Evolutionary conservation across 169 alveolate species (phyloP).

Genomic region (Plasmodium ovale): DNA sequence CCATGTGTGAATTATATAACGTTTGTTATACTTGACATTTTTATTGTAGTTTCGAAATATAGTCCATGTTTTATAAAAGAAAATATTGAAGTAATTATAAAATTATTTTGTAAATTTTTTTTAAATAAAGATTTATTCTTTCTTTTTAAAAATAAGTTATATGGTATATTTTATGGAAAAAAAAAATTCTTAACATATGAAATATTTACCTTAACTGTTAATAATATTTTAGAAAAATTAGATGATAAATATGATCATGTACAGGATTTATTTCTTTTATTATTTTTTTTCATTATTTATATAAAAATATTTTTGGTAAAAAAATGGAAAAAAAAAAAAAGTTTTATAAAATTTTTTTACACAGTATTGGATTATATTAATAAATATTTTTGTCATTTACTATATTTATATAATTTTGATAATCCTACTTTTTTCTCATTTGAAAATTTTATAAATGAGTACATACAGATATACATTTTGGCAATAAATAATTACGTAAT

Average conservation of each 20-base stretch:
- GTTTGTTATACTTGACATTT: not conserved
- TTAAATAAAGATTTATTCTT: slow-evolving; percentile 12
- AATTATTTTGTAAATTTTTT: not conserved
- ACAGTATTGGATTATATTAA: not conserved
- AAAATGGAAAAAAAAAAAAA: not conserved
- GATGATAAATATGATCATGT: slow-evolving; percentile 3
- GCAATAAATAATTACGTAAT: not conserved
- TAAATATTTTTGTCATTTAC: not conserved
- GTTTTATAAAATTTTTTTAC: not conserved
- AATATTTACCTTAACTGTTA: not conserved
- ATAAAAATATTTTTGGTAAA: slow-evolving; percentile 1
- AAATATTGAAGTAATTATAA: not conserved
- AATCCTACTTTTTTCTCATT: not conserved
- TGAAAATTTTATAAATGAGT: not conserved
- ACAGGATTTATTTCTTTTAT: slow-evolving; percentile 3
- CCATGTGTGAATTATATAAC: slow-evolving; percentile 22
- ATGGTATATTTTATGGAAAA: slow-evolving; percentile 6
- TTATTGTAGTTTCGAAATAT: slow-evolving; percentile 5
- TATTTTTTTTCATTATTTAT: slow-evolving; percentile 6
- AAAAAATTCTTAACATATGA: slow-evolving; percentile 6
- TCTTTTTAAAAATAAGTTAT: slow-evolving; percentile 1
- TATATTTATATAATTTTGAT: not conserved
- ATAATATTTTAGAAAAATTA: not conserved
- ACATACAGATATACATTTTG: not conserved
- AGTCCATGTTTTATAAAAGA: slow-evolving; percentile 4